Evolutionary conservation across 768 basidiomycete species (phyloP).

Genomic region (Xanthoconium purpureum): DNA sequence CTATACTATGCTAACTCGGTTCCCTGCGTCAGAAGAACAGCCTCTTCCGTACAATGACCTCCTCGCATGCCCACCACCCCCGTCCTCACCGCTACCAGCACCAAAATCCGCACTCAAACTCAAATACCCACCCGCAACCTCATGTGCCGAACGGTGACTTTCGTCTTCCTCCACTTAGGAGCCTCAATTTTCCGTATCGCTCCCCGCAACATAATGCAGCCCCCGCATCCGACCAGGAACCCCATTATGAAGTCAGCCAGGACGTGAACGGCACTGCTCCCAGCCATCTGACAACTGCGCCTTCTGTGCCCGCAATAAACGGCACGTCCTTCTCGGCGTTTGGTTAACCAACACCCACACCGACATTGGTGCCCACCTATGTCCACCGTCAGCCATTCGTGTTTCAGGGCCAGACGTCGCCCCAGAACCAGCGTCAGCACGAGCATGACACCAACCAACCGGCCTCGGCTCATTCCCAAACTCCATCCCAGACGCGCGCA

Average conservation of each 20-base stretch:
- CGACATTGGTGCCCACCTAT: constrained; percentile 19
- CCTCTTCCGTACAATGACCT: constrained; percentile 39
- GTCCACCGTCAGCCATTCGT: constrained; percentile 20
- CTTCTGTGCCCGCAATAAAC: constrained; percentile 9
- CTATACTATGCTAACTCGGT: not conserved
- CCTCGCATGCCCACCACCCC: constrained; percentile 37
- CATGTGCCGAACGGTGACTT: constrained; percentile 42
- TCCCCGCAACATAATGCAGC: constrained; percentile 26
- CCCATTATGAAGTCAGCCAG: constrained; percentile 23
- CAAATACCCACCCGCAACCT: constrained; percentile 33
- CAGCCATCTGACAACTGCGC: not conserved
- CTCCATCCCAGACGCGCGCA: constrained; percentile 17
- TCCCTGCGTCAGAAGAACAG: constrained; percentile 5
- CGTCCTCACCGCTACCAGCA: constrained; percentile 30
- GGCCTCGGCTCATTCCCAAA: constrained; percentile 15
- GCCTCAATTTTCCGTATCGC: constrained; percentile 59
- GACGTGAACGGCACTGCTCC: constrained; percentile 7
- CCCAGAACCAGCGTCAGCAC: constrained; percentile 25
- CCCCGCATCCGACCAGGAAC: constrained; percentile 6
- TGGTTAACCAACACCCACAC: constrained; percentile 23
- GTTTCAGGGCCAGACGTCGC: constrained; percentile 17
- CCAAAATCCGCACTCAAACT: constrained; percentile 21
- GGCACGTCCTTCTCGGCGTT: constrained; percentile 18
- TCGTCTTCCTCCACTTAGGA: constrained; percentile 70
- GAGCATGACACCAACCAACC: constrained; percentile 8